Base-by-base conservation (phyloP, 768 basidiomycete species). In the Lactarius indigo region DNA sequence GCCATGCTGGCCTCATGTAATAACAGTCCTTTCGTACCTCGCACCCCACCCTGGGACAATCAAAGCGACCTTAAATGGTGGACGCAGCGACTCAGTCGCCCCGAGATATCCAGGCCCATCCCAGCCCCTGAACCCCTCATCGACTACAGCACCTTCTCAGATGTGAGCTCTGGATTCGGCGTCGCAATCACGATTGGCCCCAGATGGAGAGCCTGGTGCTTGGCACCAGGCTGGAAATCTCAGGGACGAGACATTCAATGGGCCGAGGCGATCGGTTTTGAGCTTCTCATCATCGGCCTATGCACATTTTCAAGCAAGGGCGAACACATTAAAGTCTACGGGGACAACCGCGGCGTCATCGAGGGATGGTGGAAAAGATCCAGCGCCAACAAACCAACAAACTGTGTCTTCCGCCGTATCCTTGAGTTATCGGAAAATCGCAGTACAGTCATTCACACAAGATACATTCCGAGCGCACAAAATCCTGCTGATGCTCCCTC, bases 201-300 rank as follows among this genome's bases (percentile, higher is more conserved):
- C 4, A 31, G 4, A 5, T 31, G 31, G 31, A 31, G 31, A 4
- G 31, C 31, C 31, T 31, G 31, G 31, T 8, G 31, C 4, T 8
- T 31, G 31, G 31, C 8, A 3, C 31, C 31, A 1, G 31, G 31
- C 31, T 31, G 31, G 31, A 31, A 31, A 5, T 3, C 31, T 31
- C 13, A 12, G 39, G 12, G 41, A 2, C 50, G 72, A 0, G 79
- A 83, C 61, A 85, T 84, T 61, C 72, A 72, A 0, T 85, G 83
- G 82, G 82, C 81, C 0, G 82, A 85, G 68, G 78, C 78, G 0
- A 67, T 83, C 10, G 78, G 79, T 0, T 79, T 85, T 59, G 74
- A 81, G 31, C 69, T 83, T 2, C 55, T 56, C 15, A 31, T 15
- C 3, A 28, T 31, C 17, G 4, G 8, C 12, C 2, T 28, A 18